Evolutionary conservation across 2,329 filamentous ascomycete species (phyloP).

Genomic region (Corynespora cassiicola): DNA sequence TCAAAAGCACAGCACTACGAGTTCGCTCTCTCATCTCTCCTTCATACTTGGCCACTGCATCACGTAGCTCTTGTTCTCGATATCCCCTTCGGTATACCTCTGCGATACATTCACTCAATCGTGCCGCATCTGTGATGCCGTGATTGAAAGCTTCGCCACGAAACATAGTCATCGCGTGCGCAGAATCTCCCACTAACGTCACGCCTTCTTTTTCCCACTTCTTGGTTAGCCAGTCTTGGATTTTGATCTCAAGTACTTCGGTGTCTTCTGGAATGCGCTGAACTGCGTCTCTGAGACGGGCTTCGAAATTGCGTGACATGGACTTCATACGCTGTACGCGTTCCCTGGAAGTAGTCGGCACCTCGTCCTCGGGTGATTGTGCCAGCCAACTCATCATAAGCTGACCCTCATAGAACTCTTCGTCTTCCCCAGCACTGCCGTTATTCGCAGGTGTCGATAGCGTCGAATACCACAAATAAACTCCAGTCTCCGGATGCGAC

Average conservation of each 20-base stretch:
- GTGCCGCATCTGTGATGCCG: conserved; percentile 15
- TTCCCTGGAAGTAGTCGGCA: conserved; percentile 6
- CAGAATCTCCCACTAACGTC: conserved; percentile 35
- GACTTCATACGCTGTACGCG: conserved; percentile 17
- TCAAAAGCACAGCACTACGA: conserved; percentile 12
- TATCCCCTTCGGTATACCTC: conserved; percentile 2
- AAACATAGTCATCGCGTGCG: conserved; percentile 35
- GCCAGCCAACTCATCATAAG: conserved; percentile 55
- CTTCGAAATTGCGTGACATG: conserved; percentile 11
- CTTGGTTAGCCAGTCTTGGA: conserved; percentile 17
- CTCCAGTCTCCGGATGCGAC: conserved; percentile 15
- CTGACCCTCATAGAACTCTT: conserved; percentile 51
- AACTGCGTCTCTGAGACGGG: conserved; percentile 6
- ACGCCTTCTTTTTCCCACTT: conserved; percentile 18
- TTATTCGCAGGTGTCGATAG: conserved; percentile 51
- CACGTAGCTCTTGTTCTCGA: conserved; percentile 2
- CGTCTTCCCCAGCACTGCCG: conserved; percentile 37
- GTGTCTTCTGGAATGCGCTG: conserved; percentile 14
- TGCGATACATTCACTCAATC: conserved; percentile 5
- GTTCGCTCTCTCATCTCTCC: conserved; percentile 12
- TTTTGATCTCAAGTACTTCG: conserved; percentile 14
- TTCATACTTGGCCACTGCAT: conserved; percentile 14
- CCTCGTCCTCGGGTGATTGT: conserved; percentile 9
- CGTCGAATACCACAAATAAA: conserved; percentile 34
- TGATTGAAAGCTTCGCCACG: conserved; percentile 20